Conservation (phyloP, 305 asterid genomes). For the Caryopteris hybrid region DNA sequence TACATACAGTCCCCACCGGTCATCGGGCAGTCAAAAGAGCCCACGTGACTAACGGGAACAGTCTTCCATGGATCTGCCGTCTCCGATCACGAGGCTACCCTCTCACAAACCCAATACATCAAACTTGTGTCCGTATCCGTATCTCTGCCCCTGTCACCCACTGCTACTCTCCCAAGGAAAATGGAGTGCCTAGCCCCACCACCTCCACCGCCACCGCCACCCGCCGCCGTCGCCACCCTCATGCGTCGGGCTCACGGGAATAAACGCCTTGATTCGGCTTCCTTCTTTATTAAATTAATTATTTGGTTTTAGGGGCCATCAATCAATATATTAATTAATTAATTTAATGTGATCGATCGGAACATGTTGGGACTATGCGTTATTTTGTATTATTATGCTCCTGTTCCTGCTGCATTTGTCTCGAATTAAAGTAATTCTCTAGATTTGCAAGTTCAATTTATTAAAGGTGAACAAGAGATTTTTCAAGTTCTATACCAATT, state of each 20-base stretch:
- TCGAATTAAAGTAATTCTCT: conserved; percentile 18
- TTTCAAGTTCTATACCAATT: not conserved
- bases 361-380: conserved; percentile 44
- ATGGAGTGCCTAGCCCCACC: too few relatives aligned
- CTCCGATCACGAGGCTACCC: conserved; percentile 78
- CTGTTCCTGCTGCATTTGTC: not conserved
- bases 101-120: conserved; percentile 36
- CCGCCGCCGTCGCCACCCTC: not conserved
- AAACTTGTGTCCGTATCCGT: conserved; percentile 48
- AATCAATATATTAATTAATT: not conserved
- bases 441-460: conserved; percentile 20
- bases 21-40: conserved; percentile 57
- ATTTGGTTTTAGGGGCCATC: not conserved
- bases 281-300: not conserved
- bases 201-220: conserved; percentile 2
- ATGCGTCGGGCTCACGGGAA: conserved; percentile 39
- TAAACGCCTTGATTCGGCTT: conserved; percentile 27
- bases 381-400: conserved; percentile 21
- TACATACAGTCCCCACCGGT: conserved; percentile 21
- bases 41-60: conserved; percentile 71
- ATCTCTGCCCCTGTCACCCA: conserved; percentile 36
- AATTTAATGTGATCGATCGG: conserved; percentile 21
- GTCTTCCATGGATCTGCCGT: conserved; percentile 71
- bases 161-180: too few relatives aligned
- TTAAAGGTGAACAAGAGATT: not conserved